Base-by-base conservation (phyloP, 2,329 filamentous ascomycete species). In the Stachybotrys elegans region DNA sequence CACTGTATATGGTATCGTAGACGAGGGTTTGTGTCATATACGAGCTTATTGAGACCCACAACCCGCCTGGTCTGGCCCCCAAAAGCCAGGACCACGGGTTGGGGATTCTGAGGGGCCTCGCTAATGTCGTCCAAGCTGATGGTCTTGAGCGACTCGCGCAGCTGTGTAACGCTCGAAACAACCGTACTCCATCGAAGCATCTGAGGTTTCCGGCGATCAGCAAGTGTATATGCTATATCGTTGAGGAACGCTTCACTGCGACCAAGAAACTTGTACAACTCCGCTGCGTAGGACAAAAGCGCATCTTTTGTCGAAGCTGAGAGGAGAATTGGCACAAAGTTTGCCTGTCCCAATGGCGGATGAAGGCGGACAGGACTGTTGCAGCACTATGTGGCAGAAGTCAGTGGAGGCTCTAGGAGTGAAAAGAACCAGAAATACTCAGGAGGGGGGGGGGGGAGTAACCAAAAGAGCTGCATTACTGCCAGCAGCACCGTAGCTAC, bases 401-500 rank as follows among this genome's bases (percentile, higher is more conserved):
- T 29, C 25, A 29, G 25, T 14, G 25, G 25, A 29, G 25, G 25
- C 25, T 29, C 14, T n/a, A n/a, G n/a, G n/a, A n/a, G n/a, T n/a
- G n/a, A n/a, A n/a, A n/a, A n/a, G n/a, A n/a, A n/a, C n/a, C n/a
- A n/a, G n/a, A n/a, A n/a, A n/a, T n/a, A n/a, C n/a, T n/a, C n/a
- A n/a, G n/a, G n/a, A n/a, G 25, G 14, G 25, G 25, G 14, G 25
- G 14, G 14, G 9, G 9, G 14, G 8, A 14, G 9, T 29, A 9
- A 29, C 25, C 25, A 34, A 7, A 34, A 63, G 19, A 14, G 61
- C 54, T 4, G 58, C 54, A 35, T 68, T 68, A 27, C 54, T 58
- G 1, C 65, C 65, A 6, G 62, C 53, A 2, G 65, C 65, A 7
- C 65, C 65, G 29, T 65, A 67, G 35, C 56, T 67, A 45, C 64